phyloP scores from a whole-genome alignment of 2,329 filamentous ascomycete genomes.

The Akanthomyces uredinophilus region DNA sequence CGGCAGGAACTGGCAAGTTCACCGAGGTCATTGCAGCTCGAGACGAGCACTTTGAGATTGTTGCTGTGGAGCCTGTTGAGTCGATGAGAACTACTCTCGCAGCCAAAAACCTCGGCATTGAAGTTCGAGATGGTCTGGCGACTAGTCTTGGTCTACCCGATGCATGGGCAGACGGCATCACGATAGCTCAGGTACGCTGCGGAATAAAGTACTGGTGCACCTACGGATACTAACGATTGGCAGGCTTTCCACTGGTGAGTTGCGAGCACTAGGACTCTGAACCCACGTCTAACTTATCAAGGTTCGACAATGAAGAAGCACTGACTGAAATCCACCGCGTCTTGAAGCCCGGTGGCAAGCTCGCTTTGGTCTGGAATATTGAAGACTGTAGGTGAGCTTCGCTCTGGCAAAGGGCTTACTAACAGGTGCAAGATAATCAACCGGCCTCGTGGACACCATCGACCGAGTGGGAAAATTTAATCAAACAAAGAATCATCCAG shows the following conservation, averaged over 20 bases:
- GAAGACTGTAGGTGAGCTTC: slow-evolving; percentile 55
- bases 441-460: slow-evolving; percentile 49
- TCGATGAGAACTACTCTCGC: slow-evolving; percentile 59
- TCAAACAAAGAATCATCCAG: slow-evolving; percentile 54
- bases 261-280: not conserved
- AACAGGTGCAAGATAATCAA: slow-evolving; percentile 53
- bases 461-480: slow-evolving; percentile 55
- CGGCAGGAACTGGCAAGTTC: slow-evolving; percentile 66
- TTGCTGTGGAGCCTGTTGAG: slow-evolving; percentile 59
- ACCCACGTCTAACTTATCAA: slow-evolving; percentile 23
- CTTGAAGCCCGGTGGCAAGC: slow-evolving; percentile 52
- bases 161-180: slow-evolving; percentile 58
- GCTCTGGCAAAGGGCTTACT: not conserved
- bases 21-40: slow-evolving; percentile 57
- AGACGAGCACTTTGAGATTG: slow-evolving; percentile 54
- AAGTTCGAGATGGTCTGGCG: slow-evolving; percentile 53
- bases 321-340: slow-evolving; percentile 63
- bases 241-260: slow-evolving; percentile 54
- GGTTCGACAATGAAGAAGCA: slow-evolving; percentile 62
- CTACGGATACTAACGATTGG: not conserved
- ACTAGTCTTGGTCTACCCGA: slow-evolving; percentile 49
- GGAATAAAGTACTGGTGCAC: not conserved
- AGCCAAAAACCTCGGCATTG: slow-evolving; percentile 54
- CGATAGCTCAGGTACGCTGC: slow-evolving; percentile 60
- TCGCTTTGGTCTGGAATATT: slow-evolving; percentile 70